phyloP scores from a whole-genome alignment of 176 grass and related monocot species.

The Poa pratensis region DNA sequence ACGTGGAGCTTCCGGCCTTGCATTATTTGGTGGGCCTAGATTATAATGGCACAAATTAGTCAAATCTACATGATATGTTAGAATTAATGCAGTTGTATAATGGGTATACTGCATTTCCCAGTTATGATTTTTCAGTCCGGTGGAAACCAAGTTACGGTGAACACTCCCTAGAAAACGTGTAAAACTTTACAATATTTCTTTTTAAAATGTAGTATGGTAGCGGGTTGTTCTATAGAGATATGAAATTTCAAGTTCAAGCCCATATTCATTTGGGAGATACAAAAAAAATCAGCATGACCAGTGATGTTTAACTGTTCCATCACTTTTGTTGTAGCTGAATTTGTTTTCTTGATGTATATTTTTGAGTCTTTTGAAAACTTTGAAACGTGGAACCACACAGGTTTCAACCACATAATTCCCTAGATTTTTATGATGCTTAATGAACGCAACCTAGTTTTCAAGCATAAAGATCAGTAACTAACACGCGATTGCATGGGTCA shows the following conservation, averaged over 20 bases:
- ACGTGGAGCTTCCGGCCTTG: slow-evolving; percentile 11
- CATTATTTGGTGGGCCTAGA: slow-evolving; percentile 18
- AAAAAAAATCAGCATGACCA: slow-evolving; percentile 11
- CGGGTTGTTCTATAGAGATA: not conserved
- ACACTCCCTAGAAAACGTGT: not conserved
- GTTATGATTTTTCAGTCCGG: not conserved
- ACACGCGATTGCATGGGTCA: not conserved
- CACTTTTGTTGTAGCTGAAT: not conserved
- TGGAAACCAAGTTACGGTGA: not conserved
- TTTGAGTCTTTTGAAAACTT: not conserved
- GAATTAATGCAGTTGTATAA: not conserved
- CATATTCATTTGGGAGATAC: slow-evolving; percentile 25
- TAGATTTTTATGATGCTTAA: slow-evolving; percentile 20
- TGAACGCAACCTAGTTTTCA: not conserved
- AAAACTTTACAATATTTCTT: not conserved
- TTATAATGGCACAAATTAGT: slow-evolving; percentile 5
- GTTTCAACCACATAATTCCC: not conserved
- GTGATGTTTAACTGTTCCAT: slow-evolving; percentile 1
- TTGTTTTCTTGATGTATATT: not conserved
- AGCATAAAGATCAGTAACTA: slow-evolving; percentile 36
- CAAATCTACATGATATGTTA: not conserved
- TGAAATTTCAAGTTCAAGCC: not conserved
- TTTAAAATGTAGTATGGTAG: not conserved
- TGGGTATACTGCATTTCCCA: not conserved
- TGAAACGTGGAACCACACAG: not conserved